Evolutionary conservation across 306 rosid genomes (phyloP).

Genomic region (Vicia faba): DNA sequence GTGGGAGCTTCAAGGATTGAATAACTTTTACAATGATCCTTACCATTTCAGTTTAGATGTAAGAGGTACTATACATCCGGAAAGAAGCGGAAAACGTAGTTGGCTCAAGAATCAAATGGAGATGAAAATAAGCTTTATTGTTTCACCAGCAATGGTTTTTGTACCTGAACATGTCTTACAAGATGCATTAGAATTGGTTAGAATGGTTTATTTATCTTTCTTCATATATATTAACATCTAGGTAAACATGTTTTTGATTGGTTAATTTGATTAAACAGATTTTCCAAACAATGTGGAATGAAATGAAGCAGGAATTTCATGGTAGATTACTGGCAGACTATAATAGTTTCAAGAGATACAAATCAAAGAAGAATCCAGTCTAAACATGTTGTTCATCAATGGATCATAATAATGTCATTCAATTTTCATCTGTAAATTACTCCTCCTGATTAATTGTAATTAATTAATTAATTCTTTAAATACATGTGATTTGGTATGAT

Average conservation of each 20-base stretch:
- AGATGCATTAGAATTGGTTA: constrained; percentile 35
- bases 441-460: not conserved
- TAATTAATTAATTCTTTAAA: too few relatives aligned
- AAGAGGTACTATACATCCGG: constrained; percentile 43
- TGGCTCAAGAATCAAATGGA: constrained; percentile 41
- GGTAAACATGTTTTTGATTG: too few relatives aligned
- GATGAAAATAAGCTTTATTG: constrained; percentile 38
- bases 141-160: constrained; percentile 38
- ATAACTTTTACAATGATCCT: constrained; percentile 15
- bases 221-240: not conserved
- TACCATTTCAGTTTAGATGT: constrained; percentile 8
- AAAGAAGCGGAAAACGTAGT: constrained; percentile 43
- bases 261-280: constrained; percentile 35
- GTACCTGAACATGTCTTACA: constrained; percentile 36
- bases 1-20: constrained; percentile 46
- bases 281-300: constrained; percentile 37
- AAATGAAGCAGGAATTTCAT: constrained; percentile 37
- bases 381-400: constrained; percentile 16
- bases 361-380: constrained; percentile 28
- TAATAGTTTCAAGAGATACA: constrained; percentile 46
- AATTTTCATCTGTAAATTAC: constrained; percentile 2
- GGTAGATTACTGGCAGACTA: constrained; percentile 50
- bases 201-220: constrained; percentile 8
- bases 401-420: not conserved
- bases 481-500: too few relatives aligned